Evolutionary conservation across 106 monocot species (phyloP), one percentile per base, ranked within the genome.

Genomic region (Triglochin maritima): DNA sequence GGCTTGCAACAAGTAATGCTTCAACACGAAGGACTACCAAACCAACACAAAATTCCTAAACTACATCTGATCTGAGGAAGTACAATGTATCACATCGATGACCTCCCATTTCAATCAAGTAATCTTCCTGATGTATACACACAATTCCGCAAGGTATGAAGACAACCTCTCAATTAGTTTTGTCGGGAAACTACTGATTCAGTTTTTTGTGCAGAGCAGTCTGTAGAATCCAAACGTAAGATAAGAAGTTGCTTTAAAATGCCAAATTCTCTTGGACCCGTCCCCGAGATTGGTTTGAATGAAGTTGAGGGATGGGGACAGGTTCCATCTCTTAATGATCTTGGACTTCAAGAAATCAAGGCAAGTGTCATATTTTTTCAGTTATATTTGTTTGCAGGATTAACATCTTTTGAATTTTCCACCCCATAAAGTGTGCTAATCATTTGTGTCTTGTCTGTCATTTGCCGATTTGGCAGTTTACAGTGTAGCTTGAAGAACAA

Each of bases 71-170:
- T 96, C 10, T 96, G 95, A 90, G 95, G 95, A 70, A 76, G 71
- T 46, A 90, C 90, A 7, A 83, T 96, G 90, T 96, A 96, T 63
- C 95, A 96, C 62, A 81, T 88, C 48, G 90, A 96, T 68, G 95
- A 96, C 63, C 85, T 96, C 17, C 90, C 95, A 13, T 90, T 90
- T 78, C 52, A 62, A 53, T 47, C 74, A 57, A 60, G 17, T 7
- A 66, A 69, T 48, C 63, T 96, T 44, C 95, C 95, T n/a, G 95
- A 96, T 64, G 78, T 96, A 9, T 96, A 90, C 70, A 90, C 95
- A 15, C 95, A 90, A 63, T 96, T 90, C 50, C 90, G 95, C n/a
- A 96, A 90, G 90, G 95, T 87, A 74, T 56, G 47, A 6, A 46
- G 1, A 29, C 29, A 29, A 29, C 29, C 29, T 29, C 29, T 29